A percentile compares a stretch with the other conserved stretches of the same genome.
Conservation (phyloP, 257 asterid genomes). For the Apocynum venetum region DNA sequence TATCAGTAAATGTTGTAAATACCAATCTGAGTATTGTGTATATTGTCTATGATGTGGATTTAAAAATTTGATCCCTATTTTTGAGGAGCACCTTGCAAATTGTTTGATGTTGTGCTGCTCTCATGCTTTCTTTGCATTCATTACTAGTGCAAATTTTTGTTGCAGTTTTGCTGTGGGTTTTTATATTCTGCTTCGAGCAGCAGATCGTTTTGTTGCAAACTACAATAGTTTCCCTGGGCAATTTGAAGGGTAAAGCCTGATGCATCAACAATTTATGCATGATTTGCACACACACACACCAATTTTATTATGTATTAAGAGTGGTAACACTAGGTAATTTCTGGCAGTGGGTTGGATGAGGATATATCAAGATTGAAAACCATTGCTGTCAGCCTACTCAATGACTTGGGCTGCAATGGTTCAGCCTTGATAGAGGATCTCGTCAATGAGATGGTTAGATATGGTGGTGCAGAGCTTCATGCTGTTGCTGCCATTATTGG, state of each 20-base stretch:
- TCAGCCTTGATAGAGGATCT: conserved; percentile 82
- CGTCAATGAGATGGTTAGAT: conserved; percentile 86
- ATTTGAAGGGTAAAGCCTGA: conserved; percentile 68
- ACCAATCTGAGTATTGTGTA: not conserved
- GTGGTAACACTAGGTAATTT: conserved; percentile 18
- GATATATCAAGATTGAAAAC: conserved; percentile 91
- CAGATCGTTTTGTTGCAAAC: conserved; percentile 85
- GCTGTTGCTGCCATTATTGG: conserved; percentile 92
- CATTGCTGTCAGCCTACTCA: conserved; percentile 62
- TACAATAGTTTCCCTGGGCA: conserved; percentile 85
- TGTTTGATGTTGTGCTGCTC: not conserved
- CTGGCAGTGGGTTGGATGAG: conserved; percentile 83
- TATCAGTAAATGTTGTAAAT: not conserved
- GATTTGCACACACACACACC: no score
- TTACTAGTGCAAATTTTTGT: conserved; percentile 18
- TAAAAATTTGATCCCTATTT: not conserved
- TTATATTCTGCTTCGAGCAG: conserved; percentile 88
- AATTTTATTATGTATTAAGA: not conserved
- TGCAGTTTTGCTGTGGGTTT: conserved; percentile 81
- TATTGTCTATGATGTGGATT: not conserved
- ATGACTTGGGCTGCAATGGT: conserved; percentile 80
- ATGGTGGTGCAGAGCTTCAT: conserved; percentile 95
- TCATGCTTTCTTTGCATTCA: conserved; percentile 5
- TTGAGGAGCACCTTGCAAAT: conserved; percentile 1
- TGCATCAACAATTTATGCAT: not conserved